A percentile compares a stretch with the other conserved stretches of the same genome.
Conservation (phyloP, 306 rosid species). For the Ammopiptanthus mongolicus region DNA sequence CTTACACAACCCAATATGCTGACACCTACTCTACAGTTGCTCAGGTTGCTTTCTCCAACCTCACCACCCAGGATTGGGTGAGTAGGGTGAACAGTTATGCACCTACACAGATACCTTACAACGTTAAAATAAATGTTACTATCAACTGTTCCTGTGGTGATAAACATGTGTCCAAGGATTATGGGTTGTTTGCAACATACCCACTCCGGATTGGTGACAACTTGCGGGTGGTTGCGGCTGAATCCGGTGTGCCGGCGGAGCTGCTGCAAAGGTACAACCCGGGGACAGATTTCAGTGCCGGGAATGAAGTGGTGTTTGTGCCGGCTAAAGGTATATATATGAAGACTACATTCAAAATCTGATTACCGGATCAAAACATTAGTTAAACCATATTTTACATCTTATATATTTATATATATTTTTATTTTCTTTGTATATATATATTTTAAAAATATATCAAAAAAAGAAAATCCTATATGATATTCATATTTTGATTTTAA, state of each 20-base stretch:
- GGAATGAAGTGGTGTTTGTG: conserved; percentile 44
- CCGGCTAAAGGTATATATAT: conserved; percentile 89
- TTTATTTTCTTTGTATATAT: no score
- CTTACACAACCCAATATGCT: conserved; percentile 20
- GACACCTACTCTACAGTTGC: conserved; percentile 36
- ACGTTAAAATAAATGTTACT: conserved; percentile 38
- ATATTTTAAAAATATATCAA: no score
- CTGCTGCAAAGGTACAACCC: conserved; percentile 45
- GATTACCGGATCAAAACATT: no score
- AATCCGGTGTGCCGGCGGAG: conserved; percentile 29
- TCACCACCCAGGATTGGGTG: conserved; percentile 46
- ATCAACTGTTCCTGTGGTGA: conserved; percentile 70
- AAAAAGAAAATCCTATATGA: no score
- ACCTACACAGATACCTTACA: not conserved
- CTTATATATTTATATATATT: no score
- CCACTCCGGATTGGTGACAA: conserved; percentile 31
- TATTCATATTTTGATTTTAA: no score
- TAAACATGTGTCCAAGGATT: conserved; percentile 41
- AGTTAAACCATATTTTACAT: no score
- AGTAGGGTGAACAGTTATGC: conserved; percentile 28
- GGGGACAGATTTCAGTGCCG: conserved; percentile 31
- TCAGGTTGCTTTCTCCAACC: conserved; percentile 26
- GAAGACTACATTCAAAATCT: no score
- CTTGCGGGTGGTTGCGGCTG: conserved; percentile 29
- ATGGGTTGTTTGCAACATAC: conserved; percentile 49